Evolutionary conservation across 495 filamentous ascomycete genomes (phyloP), one percentile per base, ranked within the genome.

Genomic region (Corynascus novoguineensis): DNA sequence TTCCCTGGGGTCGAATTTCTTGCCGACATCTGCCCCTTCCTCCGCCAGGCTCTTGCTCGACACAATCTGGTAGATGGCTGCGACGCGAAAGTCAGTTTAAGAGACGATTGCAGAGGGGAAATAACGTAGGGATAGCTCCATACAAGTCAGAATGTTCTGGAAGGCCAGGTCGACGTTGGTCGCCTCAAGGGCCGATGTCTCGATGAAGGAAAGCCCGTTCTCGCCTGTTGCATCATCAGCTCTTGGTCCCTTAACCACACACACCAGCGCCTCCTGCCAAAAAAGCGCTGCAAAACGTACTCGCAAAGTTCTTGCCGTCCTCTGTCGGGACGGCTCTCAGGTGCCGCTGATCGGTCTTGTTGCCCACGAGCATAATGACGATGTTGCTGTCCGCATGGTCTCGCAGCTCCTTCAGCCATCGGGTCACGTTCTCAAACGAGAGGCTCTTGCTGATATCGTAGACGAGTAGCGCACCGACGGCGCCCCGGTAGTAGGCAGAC

Each of bases 301-400:
- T 96, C 44, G 95, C 93, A 84, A 99, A 97, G 62, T 87, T 79
- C 79, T 97, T 99, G 62, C 92, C 93, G 73, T 97, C 95, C 67
- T 99, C 95, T 55, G 95, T 99, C 53, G 95, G 91, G 52, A 99
- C 95, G 56, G 95, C 95, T 69, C 95, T 83, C 71, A 99, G 79
- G 77, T 99, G 95, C 75, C 91, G 86, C 83, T 96, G 86, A 96
- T 99, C 95, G 71, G 92, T 97, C 87, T 99, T 99, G 82, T 99
- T 99, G 63, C 95, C 95, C 50, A 97, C 95, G 65, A 99, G 78
- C 93, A 99, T 97, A 73, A 99, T 99, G 58, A 99, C 95, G 60
- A 99, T 99, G 78, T 99, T 99, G 61, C 89, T 89, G 70, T 99
- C 95, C 62, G 95, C 95, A 75, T 99, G 92, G 68, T 96, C 92